Base-by-base conservation (phyloP, 495 filamentous ascomycete genomes). In the Penicillium fimorum region DNA sequence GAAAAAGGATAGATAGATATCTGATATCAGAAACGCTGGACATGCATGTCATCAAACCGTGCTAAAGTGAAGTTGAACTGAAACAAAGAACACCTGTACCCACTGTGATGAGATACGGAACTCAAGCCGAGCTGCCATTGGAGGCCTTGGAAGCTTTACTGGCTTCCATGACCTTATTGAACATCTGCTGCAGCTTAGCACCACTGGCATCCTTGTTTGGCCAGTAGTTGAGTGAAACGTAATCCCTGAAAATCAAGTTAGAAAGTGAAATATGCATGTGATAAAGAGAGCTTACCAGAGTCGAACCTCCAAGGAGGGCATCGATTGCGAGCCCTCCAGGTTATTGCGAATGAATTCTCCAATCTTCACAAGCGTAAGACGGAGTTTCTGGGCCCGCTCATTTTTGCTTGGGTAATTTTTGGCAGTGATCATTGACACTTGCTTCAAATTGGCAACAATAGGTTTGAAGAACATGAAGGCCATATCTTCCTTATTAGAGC, bases 331-430 rank as follows among this genome's bases (percentile, higher is more conserved):
- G 17, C 70, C 65, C 35, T 64, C 61, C 37, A 79, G 49, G 10
- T 71, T 73, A 49, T 55, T 56, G 35, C 68, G 64, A 43, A 82
- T 79, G 48, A 77, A 78, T 44, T 77, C 74, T 20, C 79, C 79
- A 61, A 82, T 79, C 50, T 73, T 76, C 38, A 71, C 62, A 50
- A 82, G 72, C 15, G 79, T 75, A 32, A 61, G 68, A 29, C 78
- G 66, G 24, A 79, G 67, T 53, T 77, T 71, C 17, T 53, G 61
- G 29, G 87, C 82, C 13, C 86, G 76, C 51, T 80, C 77, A 32
- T 79, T 72, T 59, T 84, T 82, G 42, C 79, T 79, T 35, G 82
- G 84, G 45, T 85, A 79, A 42, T 81, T 79, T 56, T 84, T 82
- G 55, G 83, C 86, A 0, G 82, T 88, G n/a, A 86, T 84, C 47